Percentiles rank a stretch among this genome's conserved stretches.
These are phyloP conservation scores for Ochromonadaceae sp. DNA, from an alignment of 352 stramenopile species.

Conservation along the genomic window DNA sequence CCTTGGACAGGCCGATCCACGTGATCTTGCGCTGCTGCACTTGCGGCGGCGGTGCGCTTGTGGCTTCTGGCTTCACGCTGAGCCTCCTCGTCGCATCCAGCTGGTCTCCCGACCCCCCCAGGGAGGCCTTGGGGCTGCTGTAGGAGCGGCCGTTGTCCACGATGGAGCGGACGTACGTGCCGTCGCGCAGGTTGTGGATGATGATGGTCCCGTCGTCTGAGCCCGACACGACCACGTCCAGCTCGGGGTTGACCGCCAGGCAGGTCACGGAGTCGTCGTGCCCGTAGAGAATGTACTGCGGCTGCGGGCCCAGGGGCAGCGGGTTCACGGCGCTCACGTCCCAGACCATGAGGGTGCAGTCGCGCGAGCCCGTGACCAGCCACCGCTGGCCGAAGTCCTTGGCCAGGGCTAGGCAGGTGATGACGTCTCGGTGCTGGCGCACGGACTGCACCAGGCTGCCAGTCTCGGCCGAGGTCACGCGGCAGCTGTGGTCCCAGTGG, in stretches of 20 bases:
- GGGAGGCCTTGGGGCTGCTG: no score
- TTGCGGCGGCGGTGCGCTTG: no score
- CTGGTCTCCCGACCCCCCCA: no score
- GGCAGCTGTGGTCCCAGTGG: slow-evolving; percentile 13
- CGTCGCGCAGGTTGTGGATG: slow-evolving; percentile 45
- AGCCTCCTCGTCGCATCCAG: no score
- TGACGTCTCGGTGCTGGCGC: slow-evolving; percentile 3
- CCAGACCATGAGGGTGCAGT: slow-evolving; percentile 11
- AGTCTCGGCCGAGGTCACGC: neutral
- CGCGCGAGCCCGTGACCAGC: slow-evolving; percentile 8
- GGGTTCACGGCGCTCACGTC: neutral
- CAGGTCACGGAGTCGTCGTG: slow-evolving; percentile 16
- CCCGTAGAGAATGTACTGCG: slow-evolving; percentile 16
- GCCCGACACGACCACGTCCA: slow-evolving; percentile 50
- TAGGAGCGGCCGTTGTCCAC: no score
- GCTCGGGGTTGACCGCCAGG: slow-evolving; percentile 14
- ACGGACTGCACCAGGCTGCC: neutral
- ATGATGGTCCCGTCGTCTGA: slow-evolving; percentile 44
- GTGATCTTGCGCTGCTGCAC: slow-evolving; percentile 14
- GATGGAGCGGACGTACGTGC: slow-evolving; percentile 21
- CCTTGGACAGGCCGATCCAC: slow-evolving; percentile 24
- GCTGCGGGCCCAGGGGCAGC: neutral
- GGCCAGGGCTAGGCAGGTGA: slow-evolving; percentile 9
- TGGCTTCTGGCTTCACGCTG: no score
- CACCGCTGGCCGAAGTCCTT: slow-evolving; percentile 5